phyloP scores from a whole-genome alignment of 257 asterid genomes.

The Euphrasia confusa region DNA sequence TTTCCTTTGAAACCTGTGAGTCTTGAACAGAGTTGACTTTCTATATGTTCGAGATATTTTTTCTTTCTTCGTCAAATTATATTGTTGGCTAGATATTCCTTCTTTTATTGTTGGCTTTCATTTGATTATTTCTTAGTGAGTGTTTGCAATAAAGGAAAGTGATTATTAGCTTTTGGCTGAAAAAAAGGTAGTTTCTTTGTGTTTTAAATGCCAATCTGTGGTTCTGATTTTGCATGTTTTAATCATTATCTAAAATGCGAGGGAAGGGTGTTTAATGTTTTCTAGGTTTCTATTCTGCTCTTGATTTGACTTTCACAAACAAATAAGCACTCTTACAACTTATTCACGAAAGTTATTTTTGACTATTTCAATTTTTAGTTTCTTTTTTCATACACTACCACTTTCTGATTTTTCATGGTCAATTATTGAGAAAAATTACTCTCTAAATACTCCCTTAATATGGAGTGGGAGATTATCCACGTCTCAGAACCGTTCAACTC shows the following conservation, averaged over 20 bases:
- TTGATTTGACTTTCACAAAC: neutral
- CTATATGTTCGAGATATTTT: neutral
- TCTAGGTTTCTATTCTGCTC: neutral
- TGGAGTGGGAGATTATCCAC: neutral
- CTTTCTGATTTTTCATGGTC: too few species aligned
- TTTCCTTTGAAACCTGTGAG: conserved; percentile 8
- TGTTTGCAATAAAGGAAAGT: neutral
- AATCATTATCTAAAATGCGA: neutral
- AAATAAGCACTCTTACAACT: neutral
- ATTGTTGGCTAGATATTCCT: neutral
- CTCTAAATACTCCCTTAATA: neutral
- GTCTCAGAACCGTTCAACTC: conserved; percentile 14
- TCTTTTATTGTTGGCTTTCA: neutral
- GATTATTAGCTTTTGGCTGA: neutral
- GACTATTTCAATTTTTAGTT: neutral
- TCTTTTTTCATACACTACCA: neutral
- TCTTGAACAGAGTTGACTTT: conserved; percentile 9
- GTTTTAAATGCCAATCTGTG: neutral
- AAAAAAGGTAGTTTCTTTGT: neutral
- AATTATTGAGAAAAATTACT: too few species aligned
- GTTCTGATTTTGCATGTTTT: neutral
- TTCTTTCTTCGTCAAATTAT: neutral
- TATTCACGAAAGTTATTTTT: neutral
- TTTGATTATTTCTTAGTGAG: neutral
- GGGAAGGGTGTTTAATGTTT: neutral